Conservation (phyloP, 495 filamentous ascomycete species). For the Neurospora sp. region DNA sequence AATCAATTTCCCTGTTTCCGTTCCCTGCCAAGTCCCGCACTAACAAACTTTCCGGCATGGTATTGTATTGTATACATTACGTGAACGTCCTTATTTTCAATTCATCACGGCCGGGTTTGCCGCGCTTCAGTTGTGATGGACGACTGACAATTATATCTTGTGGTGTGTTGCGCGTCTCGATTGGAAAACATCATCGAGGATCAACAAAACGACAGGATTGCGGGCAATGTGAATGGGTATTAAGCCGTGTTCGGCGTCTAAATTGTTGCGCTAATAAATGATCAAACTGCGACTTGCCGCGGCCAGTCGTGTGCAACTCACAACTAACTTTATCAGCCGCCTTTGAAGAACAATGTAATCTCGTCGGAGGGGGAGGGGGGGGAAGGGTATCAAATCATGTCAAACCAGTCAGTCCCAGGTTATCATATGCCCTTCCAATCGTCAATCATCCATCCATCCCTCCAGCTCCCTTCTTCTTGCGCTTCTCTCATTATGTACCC, state of each 20-base stretch:
- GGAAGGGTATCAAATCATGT: neutral
- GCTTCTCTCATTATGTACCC: neutral
- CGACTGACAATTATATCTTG: neutral
- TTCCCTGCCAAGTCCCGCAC: too few relatives aligned
- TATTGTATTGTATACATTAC: neutral
- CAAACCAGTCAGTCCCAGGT: neutral
- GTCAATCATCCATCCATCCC: neutral
- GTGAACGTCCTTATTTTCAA: neutral
- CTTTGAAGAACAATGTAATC: neutral
- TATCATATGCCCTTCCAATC: neutral
- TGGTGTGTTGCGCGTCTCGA: neutral
- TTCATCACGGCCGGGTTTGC: neutral
- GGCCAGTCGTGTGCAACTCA: neutral
- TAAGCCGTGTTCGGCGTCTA: neutral
- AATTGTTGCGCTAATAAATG: neutral
- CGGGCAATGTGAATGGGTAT: neutral
- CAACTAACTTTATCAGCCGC: neutral
- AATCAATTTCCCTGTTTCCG: too few relatives aligned
- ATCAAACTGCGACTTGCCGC: neutral
- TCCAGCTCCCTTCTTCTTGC: neutral
- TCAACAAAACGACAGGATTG: neutral
- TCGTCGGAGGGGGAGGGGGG: neutral
- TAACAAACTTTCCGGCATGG: too few relatives aligned
- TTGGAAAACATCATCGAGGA: neutral
- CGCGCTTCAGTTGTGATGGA: neutral